phyloP scores from a whole-genome alignment of 1,284 basidiomycete genomes.

The Xerocomus amazonicus region DNA sequence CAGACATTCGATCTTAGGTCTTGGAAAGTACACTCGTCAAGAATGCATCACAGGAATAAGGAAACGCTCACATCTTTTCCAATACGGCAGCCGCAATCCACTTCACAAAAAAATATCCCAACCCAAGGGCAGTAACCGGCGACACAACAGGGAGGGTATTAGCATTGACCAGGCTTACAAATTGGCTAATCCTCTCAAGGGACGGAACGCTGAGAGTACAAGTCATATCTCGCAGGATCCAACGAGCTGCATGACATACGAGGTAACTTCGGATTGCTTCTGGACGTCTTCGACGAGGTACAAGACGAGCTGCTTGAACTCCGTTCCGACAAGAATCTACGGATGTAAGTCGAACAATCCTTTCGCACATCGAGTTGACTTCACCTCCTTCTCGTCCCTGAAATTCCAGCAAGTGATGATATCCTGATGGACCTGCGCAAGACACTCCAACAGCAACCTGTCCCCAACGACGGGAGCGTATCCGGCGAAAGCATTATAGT shows the following conservation, averaged over 20 bases:
- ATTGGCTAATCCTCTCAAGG: conserved; percentile 5
- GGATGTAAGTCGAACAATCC: neutral
- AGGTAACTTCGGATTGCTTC: neutral
- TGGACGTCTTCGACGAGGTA: conserved; percentile 9
- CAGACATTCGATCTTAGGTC: conserved; percentile 10
- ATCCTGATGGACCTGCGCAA: conserved; percentile 7
- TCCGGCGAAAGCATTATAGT: conserved; percentile 4
- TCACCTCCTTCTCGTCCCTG: conserved; percentile 5
- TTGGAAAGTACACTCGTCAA: neutral
- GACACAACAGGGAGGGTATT: conserved; percentile 2
- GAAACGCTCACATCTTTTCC: neutral
- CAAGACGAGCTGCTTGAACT: conserved; percentile 7
- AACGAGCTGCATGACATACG: neutral
- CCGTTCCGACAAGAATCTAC: conserved; percentile 8
- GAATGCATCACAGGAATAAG: neutral
- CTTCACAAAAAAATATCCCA: conserved; percentile 8
- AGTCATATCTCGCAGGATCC: neutral
- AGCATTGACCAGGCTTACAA: conserved; percentile 5
- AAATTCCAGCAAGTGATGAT: conserved; percentile 10
- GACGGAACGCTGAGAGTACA: neutral
- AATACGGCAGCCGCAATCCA: conserved; percentile 3
- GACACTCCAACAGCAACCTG: conserved; percentile 6
- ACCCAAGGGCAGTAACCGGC: conserved; percentile 7
- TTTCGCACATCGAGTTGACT: neutral
- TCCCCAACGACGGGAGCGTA: neutral